Evolutionary conservation across 2,329 filamentous ascomycete genomes (phyloP).

Genomic region (Ophiostoma ulmi): DNA sequence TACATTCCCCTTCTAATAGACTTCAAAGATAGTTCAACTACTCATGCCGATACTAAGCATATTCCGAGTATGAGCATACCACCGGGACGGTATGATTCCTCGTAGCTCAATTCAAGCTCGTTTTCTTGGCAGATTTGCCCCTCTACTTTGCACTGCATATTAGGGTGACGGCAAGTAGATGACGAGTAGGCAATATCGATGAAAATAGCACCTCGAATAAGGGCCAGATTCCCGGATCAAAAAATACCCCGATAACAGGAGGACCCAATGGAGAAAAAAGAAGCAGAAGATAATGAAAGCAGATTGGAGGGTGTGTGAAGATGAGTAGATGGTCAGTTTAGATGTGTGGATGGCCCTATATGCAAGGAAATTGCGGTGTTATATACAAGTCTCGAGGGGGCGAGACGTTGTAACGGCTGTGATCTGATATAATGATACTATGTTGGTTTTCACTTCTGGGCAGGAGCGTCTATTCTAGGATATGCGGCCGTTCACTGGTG

Average conservation of each 20-base stretch:
- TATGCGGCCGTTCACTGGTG: constrained; percentile 22
- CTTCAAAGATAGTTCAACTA: neutral
- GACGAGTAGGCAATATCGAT: neutral
- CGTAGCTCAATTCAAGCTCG: neutral
- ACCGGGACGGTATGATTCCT: neutral
- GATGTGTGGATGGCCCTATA: neutral
- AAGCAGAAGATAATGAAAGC: neutral
- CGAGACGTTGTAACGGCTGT: neutral
- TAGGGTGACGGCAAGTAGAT: neutral
- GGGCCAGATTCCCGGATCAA: neutral
- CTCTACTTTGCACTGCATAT: neutral
- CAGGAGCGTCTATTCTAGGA: constrained; percentile 21
- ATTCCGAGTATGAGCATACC: neutral
- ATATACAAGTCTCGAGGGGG: neutral
- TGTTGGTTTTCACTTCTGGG: neutral
- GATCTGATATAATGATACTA: neutral
- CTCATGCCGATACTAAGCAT: neutral
- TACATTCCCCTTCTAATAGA: neutral
- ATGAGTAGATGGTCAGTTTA: neutral
- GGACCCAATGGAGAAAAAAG: neutral
- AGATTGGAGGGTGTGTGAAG: neutral
- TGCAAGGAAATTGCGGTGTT: neutral
- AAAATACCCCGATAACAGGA: neutral
- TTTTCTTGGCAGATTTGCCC: neutral
- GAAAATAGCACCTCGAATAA: neutral